Evolutionary conservation across 768 basidiomycete species (phyloP).

Genomic region (Gelatoporia subvermispora): DNA sequence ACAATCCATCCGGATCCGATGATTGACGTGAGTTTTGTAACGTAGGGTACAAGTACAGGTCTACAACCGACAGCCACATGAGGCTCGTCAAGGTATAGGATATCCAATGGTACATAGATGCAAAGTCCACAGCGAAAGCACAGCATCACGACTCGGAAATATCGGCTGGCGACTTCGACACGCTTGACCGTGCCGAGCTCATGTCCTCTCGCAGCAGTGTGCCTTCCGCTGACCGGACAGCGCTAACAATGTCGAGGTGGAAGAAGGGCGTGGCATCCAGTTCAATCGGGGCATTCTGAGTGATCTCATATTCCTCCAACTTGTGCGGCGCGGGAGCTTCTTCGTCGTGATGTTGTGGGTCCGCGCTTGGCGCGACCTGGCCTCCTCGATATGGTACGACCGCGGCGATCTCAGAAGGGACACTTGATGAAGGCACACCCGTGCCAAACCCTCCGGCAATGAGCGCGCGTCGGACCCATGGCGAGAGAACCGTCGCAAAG

Average conservation of each 20-base stretch:
- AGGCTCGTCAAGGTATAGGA: no score
- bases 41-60: no score
- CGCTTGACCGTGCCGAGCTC: constrained; percentile 6
- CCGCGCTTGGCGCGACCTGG: constrained; percentile 15
- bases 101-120: no score
- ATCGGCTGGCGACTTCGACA: background rate
- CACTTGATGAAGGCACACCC: constrained; percentile 40
- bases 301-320: constrained; percentile 1
- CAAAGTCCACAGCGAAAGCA: no score
- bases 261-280: constrained; percentile 72
- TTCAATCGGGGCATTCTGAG: constrained; percentile 31
- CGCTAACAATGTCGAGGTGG: constrained; percentile 80
- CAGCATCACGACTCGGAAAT: no score
- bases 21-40: no score
- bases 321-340: constrained; percentile 4
- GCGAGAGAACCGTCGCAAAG: constrained; percentile 87
- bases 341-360: constrained; percentile 1
- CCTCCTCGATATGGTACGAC: constrained; percentile 63
- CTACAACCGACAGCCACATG: no score
- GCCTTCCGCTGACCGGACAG: constrained; percentile 63
- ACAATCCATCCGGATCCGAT: no score
- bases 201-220: constrained; percentile 1
- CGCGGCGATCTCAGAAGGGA: constrained; percentile 64
- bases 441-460: constrained; percentile 88
- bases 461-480: constrained; percentile 89